Evolutionary conservation across 2,329 filamentous ascomycete species (phyloP).

Genomic region (Ophiocordyceps camponoti-leonardi): DNA sequence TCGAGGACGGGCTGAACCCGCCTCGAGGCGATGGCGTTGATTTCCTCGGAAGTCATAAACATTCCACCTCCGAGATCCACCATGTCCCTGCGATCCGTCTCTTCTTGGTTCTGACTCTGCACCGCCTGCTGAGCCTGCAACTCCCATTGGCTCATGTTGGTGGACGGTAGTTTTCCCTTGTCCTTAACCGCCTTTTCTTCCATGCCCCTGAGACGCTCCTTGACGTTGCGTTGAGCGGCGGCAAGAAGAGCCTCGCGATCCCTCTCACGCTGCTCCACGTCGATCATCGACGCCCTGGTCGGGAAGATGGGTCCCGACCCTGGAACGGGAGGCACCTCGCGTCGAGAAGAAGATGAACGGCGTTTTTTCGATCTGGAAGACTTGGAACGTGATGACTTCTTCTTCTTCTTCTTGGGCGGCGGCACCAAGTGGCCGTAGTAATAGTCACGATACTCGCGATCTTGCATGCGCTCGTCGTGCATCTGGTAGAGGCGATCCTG

Average conservation of each 20-base stretch:
- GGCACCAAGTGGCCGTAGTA: slow-evolving; percentile 36
- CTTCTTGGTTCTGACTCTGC: slow-evolving; percentile 42
- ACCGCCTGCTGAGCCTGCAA: slow-evolving; percentile 55
- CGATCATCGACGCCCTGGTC: slow-evolving; percentile 47
- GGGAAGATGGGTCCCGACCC: slow-evolving; percentile 67
- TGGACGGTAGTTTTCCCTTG: slow-evolving; percentile 55
- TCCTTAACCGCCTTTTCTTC: slow-evolving; percentile 65
- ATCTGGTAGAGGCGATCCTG: slow-evolving; percentile 70
- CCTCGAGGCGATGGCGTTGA: slow-evolving; percentile 62
- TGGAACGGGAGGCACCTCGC: slow-evolving; percentile 24
- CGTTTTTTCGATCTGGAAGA: slow-evolving; percentile 5
- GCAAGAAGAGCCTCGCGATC: slow-evolving; percentile 64
- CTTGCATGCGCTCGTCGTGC: slow-evolving; percentile 48
- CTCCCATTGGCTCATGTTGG: slow-evolving; percentile 62
- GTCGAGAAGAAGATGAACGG: slow-evolving; percentile 21
- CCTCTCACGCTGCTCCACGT: slow-evolving; percentile 53
- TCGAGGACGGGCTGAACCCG: slow-evolving; percentile 71
- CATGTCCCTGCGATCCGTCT: slow-evolving; percentile 36
- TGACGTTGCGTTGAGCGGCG: slow-evolving; percentile 74
- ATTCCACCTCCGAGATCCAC: slow-evolving; percentile 64
- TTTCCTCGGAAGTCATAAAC: slow-evolving; percentile 59
- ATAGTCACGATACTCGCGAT: slow-evolving; percentile 53
- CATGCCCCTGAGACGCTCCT: slow-evolving; percentile 58
- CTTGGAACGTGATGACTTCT: slow-evolving; percentile 11
- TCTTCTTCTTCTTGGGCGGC: not conserved